Evolutionary conservation across 1,284 basidiomycete species (phyloP), one percentile per base, ranked within the genome.

Genomic region (Wolfiporia cocos): DNA sequence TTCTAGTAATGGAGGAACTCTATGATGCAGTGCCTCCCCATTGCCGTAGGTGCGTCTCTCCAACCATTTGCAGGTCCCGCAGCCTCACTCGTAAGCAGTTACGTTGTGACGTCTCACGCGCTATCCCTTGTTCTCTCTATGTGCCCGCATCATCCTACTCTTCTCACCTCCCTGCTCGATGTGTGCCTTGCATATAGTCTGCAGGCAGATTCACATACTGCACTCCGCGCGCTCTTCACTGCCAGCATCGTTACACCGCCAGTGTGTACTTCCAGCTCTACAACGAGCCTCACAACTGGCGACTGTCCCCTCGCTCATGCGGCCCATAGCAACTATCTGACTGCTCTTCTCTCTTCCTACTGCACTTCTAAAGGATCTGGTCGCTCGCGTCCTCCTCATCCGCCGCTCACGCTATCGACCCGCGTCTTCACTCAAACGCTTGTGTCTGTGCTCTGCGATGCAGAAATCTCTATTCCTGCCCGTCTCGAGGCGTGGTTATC

Each of bases 1-100:
- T 68, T 34, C 55, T 66, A 20, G 41, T 57, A 3, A 48, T 65
- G 21, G 65, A 74, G 43, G 59, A 61, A 9, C 45, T 81, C 4
- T 79, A 78, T 43, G 71, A 76, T 19, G 52, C 63, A 5, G 63
- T 80, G 31, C 76, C 77, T 21, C 44, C 57, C 9, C 63, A 68
- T 33, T 68, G 68, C 53, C 68, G 78, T 47, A 65, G 66, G 78
- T 78, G n/a, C n/a, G n/a, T n/a, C n/a, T n/a, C n/a, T 15, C 2
- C 5, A 23, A 7, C 15, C 22, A 6, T 33, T 11, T 7, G 9
- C 10, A 14, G 22, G 19, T 20, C n/a, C n/a, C n/a, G n/a, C n/a
- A n/a, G n/a, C n/a, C n/a, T n/a, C 14, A 14, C 32, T 11, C 14
- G 20, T 22, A 37, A 5, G 2, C 39, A 80, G 76, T 37, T 69